Conservation (phyloP, 331 rosid species). For the Acacia pycnantha region DNA sequence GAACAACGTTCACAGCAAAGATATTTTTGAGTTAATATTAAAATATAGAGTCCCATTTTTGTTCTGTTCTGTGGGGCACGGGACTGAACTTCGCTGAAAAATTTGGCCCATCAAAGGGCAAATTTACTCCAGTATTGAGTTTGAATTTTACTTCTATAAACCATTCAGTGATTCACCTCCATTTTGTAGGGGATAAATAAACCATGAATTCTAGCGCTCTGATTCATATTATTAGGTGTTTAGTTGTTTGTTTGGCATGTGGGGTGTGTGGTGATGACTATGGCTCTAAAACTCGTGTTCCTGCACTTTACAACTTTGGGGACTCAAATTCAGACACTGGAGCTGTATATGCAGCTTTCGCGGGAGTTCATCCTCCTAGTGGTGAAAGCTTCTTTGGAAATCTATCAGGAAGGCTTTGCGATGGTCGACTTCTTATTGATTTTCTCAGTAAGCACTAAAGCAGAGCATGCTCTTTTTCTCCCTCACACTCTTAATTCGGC, state of each 20-base stretch:
- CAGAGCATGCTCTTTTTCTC: background rate
- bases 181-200: background rate
- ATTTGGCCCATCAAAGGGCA: no score
- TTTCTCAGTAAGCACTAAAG: constrained; percentile 49
- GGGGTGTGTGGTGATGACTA: constrained; percentile 12
- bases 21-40: background rate
- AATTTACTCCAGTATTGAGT: background rate
- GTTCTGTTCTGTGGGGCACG: background rate
- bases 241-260: constrained; percentile 36
- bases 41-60: background rate
- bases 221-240: constrained; percentile 24
- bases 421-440: constrained; percentile 86
- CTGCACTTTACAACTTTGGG: constrained; percentile 81
- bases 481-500: constrained; percentile 2
- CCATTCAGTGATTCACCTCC: background rate
- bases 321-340: constrained; percentile 95
- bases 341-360: constrained; percentile 56
- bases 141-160: background rate
- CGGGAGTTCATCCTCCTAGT: constrained; percentile 50
- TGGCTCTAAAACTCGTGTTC: constrained; percentile 40
- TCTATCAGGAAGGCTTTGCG: constrained; percentile 66
- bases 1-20: background rate
- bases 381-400: constrained; percentile 78
- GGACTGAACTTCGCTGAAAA: background rate
- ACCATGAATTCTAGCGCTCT: constrained; percentile 39